Conservation (phyloP, 192 early-diverging fungal species). For the Chytriomyces sp. region DNA sequence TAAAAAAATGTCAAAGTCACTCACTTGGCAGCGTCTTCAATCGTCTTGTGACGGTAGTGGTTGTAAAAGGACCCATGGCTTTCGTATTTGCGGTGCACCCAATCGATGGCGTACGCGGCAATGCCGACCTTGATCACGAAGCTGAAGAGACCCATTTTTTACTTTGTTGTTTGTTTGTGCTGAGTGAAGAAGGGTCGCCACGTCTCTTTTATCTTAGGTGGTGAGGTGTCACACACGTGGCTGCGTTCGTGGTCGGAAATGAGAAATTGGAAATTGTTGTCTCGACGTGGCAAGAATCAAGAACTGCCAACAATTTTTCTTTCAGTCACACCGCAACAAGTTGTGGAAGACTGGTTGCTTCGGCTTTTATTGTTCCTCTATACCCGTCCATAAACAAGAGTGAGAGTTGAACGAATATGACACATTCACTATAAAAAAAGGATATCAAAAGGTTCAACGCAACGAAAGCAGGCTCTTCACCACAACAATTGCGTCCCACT, state of each 20-base stretch:
- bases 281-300: neutral
- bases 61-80: too few relatives aligned
- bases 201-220: neutral
- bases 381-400: too few relatives aligned
- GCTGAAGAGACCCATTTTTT: neutral
- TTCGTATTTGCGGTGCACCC: too few relatives aligned
- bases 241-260: too few relatives aligned
- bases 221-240: too few relatives aligned
- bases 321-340: too few relatives aligned
- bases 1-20: too few relatives aligned
- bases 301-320: too few relatives aligned
- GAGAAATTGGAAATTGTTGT: neutral
- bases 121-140: neutral
- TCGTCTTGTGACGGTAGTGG: too few relatives aligned
- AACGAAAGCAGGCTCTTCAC: neutral
- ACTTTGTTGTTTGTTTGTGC: neutral
- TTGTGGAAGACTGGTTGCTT: too few relatives aligned
- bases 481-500: constrained; percentile 19
- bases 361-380: too few relatives aligned
- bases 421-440: neutral
- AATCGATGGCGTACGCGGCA: neutral
- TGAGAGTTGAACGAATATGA: neutral
- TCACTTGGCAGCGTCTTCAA: too few relatives aligned
- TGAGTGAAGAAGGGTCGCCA: neutral
- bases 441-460: neutral